phyloP scores from a whole-genome alignment of 306 rosid species.

The Castanea sativa region DNA sequence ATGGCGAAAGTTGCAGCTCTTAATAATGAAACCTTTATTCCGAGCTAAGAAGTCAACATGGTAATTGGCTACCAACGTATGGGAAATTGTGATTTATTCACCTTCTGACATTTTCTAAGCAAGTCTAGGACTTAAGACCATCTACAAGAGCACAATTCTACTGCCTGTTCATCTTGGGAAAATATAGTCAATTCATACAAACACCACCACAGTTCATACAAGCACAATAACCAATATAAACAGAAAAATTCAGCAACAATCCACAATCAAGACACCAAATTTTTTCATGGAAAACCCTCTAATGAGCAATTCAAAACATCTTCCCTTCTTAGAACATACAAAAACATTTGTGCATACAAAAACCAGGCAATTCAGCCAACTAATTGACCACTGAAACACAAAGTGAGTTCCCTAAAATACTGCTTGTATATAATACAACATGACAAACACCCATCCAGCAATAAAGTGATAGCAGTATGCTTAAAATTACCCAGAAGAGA shows the following conservation, averaged over 20 bases:
- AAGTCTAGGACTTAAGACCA: not conserved
- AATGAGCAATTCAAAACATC: not conserved
- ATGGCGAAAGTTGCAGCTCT: not conserved
- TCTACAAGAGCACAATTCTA: not conserved
- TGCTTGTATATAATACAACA: not conserved
- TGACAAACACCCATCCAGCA: not conserved
- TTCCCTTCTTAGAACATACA: not conserved
- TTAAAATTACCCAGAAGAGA: too few relatives aligned
- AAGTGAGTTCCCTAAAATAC: not conserved
- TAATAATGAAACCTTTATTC: not conserved
- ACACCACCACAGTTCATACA: too few relatives aligned
- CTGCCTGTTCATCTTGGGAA: not conserved
- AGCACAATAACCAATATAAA: too few relatives aligned
- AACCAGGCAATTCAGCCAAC: not conserved
- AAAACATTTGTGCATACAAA: not conserved
- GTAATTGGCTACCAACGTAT: not conserved
- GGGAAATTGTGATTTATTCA: not conserved
- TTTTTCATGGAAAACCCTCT: too few relatives aligned
- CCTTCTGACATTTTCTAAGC: not conserved
- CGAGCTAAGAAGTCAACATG: not conserved
- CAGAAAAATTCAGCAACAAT: too few relatives aligned
- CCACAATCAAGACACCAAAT: too few relatives aligned
- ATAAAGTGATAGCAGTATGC: not conserved
- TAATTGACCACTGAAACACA: not conserved
- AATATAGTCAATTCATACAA: too few relatives aligned